A percentile compares a stretch with the other conserved stretches of the same genome.
phyloP scores from a whole-genome alignment of 2,329 filamentous ascomycete species.

The Paracoccidioides lutzii region DNA sequence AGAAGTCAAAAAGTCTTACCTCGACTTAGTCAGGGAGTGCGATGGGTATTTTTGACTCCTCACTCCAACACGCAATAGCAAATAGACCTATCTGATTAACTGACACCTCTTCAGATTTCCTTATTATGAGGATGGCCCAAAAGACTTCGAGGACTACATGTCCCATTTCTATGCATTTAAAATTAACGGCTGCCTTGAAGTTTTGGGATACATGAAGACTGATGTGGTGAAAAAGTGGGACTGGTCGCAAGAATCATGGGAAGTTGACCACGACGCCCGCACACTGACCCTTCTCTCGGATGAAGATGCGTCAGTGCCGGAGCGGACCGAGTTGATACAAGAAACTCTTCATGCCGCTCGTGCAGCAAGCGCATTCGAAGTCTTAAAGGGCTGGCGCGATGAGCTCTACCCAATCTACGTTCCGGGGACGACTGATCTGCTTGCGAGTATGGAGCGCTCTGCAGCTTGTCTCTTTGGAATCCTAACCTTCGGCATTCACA shows the following conservation, averaged over 20 bases:
- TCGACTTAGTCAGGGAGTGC: conserved; percentile 43
- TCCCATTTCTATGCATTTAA: conserved; percentile 51
- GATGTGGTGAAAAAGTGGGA: conserved; percentile 30
- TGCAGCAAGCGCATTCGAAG: conserved; percentile 54
- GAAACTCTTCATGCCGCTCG: conserved; percentile 56
- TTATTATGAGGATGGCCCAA: conserved; percentile 50
- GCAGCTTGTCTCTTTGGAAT: conserved; percentile 63
- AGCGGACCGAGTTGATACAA: conserved; percentile 47
- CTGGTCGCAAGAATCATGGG: conserved; percentile 44
- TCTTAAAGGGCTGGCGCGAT: conserved; percentile 66
- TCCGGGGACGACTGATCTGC: conserved; percentile 34
- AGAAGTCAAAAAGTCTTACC: conserved; percentile 9
- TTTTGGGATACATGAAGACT: conserved; percentile 47
- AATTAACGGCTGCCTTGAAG: conserved; percentile 51
- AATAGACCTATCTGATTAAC: background rate
- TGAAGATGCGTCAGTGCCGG: conserved; percentile 43
- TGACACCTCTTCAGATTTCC: conserved; percentile 51
- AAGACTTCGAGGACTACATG: conserved; percentile 42
- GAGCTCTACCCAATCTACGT: conserved; percentile 71
- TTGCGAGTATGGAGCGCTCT: conserved; percentile 66
- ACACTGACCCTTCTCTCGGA: conserved; percentile 50
- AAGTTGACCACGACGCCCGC: conserved; percentile 45
- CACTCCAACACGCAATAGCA: background rate
- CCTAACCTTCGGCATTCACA: conserved; percentile 67
- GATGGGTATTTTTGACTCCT: conserved; percentile 37